phyloP scores from a whole-genome alignment of 2,329 filamentous ascomycete genomes.

The Phoma sp. region DNA sequence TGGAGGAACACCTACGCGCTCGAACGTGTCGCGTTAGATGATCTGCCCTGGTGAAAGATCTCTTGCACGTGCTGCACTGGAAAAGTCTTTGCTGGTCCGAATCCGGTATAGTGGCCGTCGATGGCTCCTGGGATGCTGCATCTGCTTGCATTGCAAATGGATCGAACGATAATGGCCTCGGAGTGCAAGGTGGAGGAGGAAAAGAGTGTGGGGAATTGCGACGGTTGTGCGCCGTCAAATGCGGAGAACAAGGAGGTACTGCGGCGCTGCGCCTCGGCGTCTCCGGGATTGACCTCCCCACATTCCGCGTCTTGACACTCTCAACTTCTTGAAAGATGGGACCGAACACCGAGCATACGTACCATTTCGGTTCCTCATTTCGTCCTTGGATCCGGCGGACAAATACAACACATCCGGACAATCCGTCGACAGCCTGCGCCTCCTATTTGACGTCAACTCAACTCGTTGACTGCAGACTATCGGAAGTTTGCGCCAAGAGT shows the following conservation, averaged over 20 bases:
- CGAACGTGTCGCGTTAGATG: constrained; percentile 62
- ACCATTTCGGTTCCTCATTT: background rate
- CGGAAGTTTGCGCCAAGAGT: no score
- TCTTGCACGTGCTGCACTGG: constrained; percentile 60
- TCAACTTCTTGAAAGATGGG: background rate
- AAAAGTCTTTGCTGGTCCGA: constrained; percentile 43
- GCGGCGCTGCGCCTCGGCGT: background rate
- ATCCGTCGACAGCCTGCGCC: background rate
- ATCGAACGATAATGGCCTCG: constrained; percentile 22
- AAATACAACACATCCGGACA: background rate
- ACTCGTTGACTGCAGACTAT: background rate
- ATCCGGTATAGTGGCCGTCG: constrained; percentile 20
- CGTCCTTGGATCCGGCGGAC: background rate
- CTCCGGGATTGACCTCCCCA: constrained; percentile 10
- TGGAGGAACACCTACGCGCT: constrained; percentile 48
- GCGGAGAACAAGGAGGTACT: background rate
- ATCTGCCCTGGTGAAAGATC: constrained; percentile 60
- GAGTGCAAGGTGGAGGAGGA: constrained; percentile 33
- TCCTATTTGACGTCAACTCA: background rate
- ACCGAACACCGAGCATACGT: constrained; percentile 1
- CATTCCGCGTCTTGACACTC: constrained; percentile 10
- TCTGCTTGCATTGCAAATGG: constrained; percentile 27
- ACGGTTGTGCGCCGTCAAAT: constrained; percentile 12
- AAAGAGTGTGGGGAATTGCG: constrained; percentile 15
- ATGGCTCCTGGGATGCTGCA: constrained; percentile 10